Conservation (phyloP, 1,284 basidiomycete species). For the Thecaphora thlaspeos region DNA sequence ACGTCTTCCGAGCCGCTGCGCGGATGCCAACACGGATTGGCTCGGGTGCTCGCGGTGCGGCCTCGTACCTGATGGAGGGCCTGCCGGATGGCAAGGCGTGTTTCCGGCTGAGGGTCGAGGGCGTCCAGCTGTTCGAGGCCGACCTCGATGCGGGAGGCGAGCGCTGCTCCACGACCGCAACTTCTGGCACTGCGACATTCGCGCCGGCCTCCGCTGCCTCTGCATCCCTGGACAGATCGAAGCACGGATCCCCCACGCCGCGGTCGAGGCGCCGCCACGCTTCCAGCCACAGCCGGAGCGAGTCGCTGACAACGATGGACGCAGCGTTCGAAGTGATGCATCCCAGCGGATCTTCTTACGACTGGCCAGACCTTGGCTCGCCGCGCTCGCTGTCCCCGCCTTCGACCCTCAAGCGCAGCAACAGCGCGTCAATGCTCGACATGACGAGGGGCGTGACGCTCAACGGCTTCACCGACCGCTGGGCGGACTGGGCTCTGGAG, state of each 20-base stretch:
- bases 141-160: conserved; percentile 5
- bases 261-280: background rate
- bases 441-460: conserved; percentile 16
- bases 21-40: conserved; percentile 38
- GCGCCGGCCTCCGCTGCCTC: background rate
- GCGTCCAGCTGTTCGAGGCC: conserved; percentile 42
- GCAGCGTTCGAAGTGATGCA: background rate
- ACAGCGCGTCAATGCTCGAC: conserved; percentile 20
- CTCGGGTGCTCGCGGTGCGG: conserved; percentile 33
- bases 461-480: conserved; percentile 41
- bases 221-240: background rate
- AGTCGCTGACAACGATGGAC: background rate
- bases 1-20: conserved; percentile 14
- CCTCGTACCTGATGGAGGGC: conserved; percentile 35
- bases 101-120: conserved; percentile 27
- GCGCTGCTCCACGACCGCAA: background rate
- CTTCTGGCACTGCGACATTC: too few relatives aligned
- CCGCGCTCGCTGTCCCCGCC: conserved; percentile 8
- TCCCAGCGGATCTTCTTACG: background rate
- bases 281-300: background rate
- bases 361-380: conserved; percentile 13
- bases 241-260: background rate
- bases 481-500: conserved; percentile 50
- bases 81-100: conserved; percentile 34
- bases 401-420: conserved; percentile 16